Percentiles rank a stretch among this genome's conserved stretches.
Conservation (phyloP, 306 rosid species). For the Lupinus albus region DNA sequence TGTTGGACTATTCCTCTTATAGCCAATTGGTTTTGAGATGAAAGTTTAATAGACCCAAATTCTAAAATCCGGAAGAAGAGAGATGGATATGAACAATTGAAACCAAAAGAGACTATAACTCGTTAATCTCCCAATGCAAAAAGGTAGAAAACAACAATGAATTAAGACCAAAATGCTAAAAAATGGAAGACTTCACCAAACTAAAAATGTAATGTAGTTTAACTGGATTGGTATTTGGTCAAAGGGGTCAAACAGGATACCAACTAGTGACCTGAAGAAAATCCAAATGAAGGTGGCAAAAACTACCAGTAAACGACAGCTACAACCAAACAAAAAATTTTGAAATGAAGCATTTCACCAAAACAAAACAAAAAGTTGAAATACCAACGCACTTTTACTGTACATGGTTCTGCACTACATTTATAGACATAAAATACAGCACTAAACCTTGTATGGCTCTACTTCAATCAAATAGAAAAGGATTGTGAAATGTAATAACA, state of each 20-base stretch:
- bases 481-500: conserved; percentile 16
- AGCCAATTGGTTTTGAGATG: too few relatives aligned
- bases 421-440: conserved; percentile 14
- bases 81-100: too few relatives aligned
- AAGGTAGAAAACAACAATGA: too few relatives aligned
- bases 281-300: conserved; percentile 15
- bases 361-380: background rate
- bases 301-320: conserved; percentile 1
- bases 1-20: too few relatives aligned
- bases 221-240: background rate
- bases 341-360: too few relatives aligned
- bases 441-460: conserved; percentile 26
- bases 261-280: conserved; percentile 10
- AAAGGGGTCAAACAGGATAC: conserved; percentile 7
- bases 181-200: conserved; percentile 5
- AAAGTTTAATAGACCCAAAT: too few relatives aligned
- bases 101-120: too few relatives aligned
- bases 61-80: too few relatives aligned
- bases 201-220: background rate
- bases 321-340: background rate
- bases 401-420: conserved; percentile 33
- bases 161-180: conserved; percentile 8
- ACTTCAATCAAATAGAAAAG: conserved; percentile 22
- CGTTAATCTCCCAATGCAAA: too few relatives aligned
- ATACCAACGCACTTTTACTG: conserved; percentile 22